These are phyloP conservation scores for Colletotrichum phormii DNA, from an alignment of 2,329 filamentous ascomycete species.

Conservation along the genomic window DNA sequence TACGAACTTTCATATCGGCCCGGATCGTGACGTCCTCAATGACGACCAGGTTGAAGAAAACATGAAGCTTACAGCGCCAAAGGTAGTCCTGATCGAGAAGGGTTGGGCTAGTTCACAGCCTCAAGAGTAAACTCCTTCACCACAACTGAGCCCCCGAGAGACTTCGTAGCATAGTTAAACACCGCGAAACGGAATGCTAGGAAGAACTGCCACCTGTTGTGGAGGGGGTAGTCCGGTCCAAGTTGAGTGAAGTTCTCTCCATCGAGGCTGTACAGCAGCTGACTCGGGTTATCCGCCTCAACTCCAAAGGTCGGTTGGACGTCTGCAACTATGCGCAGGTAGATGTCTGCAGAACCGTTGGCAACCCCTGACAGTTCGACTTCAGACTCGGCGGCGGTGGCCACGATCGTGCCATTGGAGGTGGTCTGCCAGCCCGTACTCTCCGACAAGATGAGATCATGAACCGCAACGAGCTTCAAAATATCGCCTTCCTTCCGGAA, in stretches of 20 bases:
- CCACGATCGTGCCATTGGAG: slow-evolving; percentile 43
- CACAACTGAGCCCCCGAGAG: slow-evolving; percentile 37
- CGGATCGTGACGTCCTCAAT: too few species aligned
- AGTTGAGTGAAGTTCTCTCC: slow-evolving; percentile 51
- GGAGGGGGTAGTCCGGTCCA: slow-evolving; percentile 49
- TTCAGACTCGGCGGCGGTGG: background rate
- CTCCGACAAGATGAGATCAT: slow-evolving; percentile 44
- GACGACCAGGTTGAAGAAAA: too few species aligned
- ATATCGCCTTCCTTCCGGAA: slow-evolving; percentile 46
- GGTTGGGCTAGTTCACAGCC: background rate
- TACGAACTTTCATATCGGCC: too few species aligned
- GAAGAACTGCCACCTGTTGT: slow-evolving; percentile 57
- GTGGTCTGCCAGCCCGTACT: slow-evolving; percentile 45
- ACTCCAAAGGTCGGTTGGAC: slow-evolving; percentile 35
- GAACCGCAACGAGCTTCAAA: slow-evolving; percentile 44
- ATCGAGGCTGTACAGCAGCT: slow-evolving; percentile 55
- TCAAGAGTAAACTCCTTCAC: slow-evolving; percentile 26
- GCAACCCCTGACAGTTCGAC: slow-evolving; percentile 8
- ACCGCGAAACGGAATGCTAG: slow-evolving; percentile 61
- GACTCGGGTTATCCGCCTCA: slow-evolving; percentile 26
- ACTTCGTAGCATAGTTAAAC: slow-evolving; percentile 60
- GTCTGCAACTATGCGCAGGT: slow-evolving; percentile 41
- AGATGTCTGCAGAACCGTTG: slow-evolving; percentile 32
- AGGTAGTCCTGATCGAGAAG: too few species aligned
- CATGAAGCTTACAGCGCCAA: too few species aligned